Base-by-base conservation (phyloP, 441 rosid species). In the Breynia disticha region DNA sequence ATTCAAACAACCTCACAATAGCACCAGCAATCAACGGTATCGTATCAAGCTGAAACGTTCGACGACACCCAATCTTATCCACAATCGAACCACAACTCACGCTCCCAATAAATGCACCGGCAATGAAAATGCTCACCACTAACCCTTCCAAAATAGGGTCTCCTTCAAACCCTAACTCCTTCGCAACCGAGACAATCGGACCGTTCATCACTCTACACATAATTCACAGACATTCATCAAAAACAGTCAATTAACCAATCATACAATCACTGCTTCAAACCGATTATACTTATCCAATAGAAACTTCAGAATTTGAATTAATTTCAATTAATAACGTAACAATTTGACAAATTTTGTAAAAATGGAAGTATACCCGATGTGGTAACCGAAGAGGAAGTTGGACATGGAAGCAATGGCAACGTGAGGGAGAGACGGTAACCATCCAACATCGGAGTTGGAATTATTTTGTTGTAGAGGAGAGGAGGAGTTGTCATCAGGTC, bases 21-120 rank as follows among this genome's bases (percentile, higher is more conserved):
- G 93, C 93, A 72, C 93, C 93, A 55, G 80, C 72, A 68, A 79
- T 62, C 56, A 83, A 61, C 1, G 88, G 89, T 28, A 75, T 62
- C 0, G 82, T 64, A 67, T 50, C 83, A 47, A 81, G 64, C 67
- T 86, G 95, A 68, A 86, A 71, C 22, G 89, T 79, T 20, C 82
- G 80, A 0, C 85, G 74, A 66, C 78, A 81, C 47, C 95, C 91
- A 19, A 86, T 67, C 62, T 71, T 79, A 68, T 86, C 85, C 7
- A 61, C 77, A 11, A 86, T 55, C 20, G 79, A 72, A 59, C 89
- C 82, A 28, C 73, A 71, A 68, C 69, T 57, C 61, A 86, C 21
- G 75, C 91, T 81, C 58, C 95, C 95, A 57, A 86, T 11, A 59
- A 86, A 83, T n/a, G 91, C 95, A 52, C 95, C 95, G 0, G 69